phyloP scores from a whole-genome alignment of 805 yeast genomes.

The Candida glaebosa region DNA sequence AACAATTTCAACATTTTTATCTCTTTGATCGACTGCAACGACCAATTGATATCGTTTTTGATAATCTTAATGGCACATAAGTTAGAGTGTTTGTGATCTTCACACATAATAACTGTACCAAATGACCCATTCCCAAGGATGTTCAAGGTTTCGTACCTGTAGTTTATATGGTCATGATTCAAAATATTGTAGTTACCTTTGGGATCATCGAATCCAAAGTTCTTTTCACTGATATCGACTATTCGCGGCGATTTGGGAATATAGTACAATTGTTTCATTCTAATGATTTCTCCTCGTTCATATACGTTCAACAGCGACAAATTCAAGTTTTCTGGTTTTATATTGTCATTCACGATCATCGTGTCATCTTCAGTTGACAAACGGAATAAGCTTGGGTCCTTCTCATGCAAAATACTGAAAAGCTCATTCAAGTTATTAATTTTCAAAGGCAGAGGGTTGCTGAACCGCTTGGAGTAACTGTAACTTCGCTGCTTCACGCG shows the following conservation, averaged over 20 bases:
- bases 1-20: conserved; percentile 61
- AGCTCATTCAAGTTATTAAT: conserved; percentile 15
- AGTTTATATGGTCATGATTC: conserved; percentile 70
- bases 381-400: conserved; percentile 27
- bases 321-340: conserved; percentile 5
- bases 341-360: not conserved
- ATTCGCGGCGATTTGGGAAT: conserved; percentile 33
- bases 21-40: conserved; percentile 75
- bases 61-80: conserved; percentile 75
- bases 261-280: conserved; percentile 48
- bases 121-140: conserved; percentile 77
- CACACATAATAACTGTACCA: conserved; percentile 70
- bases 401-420: conserved; percentile 17
- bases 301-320: conserved; percentile 40
- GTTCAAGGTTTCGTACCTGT: conserved; percentile 60
- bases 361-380: conserved; percentile 5
- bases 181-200: conserved; percentile 57
- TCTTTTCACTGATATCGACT: conserved; percentile 30
- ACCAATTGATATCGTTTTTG: conserved; percentile 68
- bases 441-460: not conserved
- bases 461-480: conserved; percentile 1
- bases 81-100: conserved; percentile 54
- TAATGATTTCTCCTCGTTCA: conserved; percentile 59
- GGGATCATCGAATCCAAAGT: conserved; percentile 70
- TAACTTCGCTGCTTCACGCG: not conserved